Evolutionary conservation across 2,329 filamentous ascomycete species (phyloP).

Genomic region (Monosporascus sp.): DNA sequence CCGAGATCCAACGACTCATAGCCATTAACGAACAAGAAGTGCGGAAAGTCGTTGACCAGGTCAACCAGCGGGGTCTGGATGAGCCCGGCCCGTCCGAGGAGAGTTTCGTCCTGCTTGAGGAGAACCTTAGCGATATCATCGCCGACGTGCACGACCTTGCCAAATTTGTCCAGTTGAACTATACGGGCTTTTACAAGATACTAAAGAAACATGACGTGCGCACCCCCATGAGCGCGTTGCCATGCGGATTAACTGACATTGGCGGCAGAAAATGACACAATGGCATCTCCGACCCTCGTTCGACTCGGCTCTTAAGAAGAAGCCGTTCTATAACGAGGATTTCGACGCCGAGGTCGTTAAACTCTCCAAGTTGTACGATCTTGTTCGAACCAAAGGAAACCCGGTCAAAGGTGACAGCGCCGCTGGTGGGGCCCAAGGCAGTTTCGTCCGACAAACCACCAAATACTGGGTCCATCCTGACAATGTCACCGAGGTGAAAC

Average conservation of each 20-base stretch:
- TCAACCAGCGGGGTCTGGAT: conserved; percentile 57
- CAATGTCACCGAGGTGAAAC: conserved; percentile 96
- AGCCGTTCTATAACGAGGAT: conserved; percentile 98
- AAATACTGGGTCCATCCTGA: conserved; percentile 99
- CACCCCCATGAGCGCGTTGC: conserved; percentile 11
- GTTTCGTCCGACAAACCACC: conserved; percentile 93
- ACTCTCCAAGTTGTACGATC: conserved; percentile 90
- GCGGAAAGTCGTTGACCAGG: conserved; percentile 69
- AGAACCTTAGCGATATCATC: conserved; percentile 95
- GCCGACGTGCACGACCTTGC: conserved; percentile 96
- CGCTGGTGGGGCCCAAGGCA: conserved; percentile 87
- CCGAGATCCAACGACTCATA: conserved; percentile 90
- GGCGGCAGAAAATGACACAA: conserved; percentile 74
- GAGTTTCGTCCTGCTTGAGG: conserved; percentile 89
- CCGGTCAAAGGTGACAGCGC: conserved; percentile 87
- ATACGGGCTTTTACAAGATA: conserved; percentile 99
- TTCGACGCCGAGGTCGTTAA: conserved; percentile 95
- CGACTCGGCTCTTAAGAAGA: conserved; percentile 86
- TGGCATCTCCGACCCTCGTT: conserved; percentile 97
- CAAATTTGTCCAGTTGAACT: conserved; percentile 97
- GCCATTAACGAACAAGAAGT: conserved; percentile 85
- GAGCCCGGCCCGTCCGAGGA: conserved; percentile 70
- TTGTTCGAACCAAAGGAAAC: conserved; percentile 88
- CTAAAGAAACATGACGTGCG: conserved; percentile 98
- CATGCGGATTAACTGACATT: conserved; percentile 7